Conservation (phyloP, 495 filamentous ascomycete genomes). For the Aspergillus taichungensis region DNA sequence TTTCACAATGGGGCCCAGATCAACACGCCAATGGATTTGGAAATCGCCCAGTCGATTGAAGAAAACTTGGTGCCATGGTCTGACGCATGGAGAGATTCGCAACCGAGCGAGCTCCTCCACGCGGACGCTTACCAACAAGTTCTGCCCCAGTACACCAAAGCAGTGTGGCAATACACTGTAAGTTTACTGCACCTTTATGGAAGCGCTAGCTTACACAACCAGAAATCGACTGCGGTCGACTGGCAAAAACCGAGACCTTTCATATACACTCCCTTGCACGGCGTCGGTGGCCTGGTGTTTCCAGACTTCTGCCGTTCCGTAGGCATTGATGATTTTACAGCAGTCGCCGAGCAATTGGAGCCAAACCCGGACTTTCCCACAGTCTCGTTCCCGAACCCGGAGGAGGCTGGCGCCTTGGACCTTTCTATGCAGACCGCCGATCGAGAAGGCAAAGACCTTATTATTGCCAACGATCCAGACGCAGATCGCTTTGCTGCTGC, state of each 20-base stretch:
- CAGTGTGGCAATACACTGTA: conserved; percentile 33
- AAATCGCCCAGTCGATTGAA: conserved; percentile 53
- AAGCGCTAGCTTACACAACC: conserved; percentile 6
- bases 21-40: conserved; percentile 52
- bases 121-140: conserved; percentile 32
- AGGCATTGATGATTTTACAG: conserved; percentile 33
- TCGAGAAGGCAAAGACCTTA: conserved; percentile 33
- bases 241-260: conserved; percentile 32
- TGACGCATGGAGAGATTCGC: conserved; percentile 40
- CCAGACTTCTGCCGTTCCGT: conserved; percentile 34
- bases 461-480: conserved; percentile 64
- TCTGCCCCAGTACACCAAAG: conserved; percentile 33
- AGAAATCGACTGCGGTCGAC: conserved; percentile 30
- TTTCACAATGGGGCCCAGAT: conserved; percentile 64
- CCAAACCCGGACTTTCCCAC: conserved; percentile 66
- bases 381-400: conserved; percentile 62
- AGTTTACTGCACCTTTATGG: not conserved
- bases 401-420: conserved; percentile 61
- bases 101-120: conserved; percentile 33
- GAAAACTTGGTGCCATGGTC: conserved; percentile 47
- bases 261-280: conserved; percentile 65
- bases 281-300: conserved; percentile 49
- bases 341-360: conserved; percentile 42
- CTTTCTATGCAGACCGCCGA: conserved; percentile 52
- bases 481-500: conserved; percentile 64